phyloP scores from a whole-genome alignment of 805 yeast species.

The Schizosaccharomyces lindneri region DNA sequence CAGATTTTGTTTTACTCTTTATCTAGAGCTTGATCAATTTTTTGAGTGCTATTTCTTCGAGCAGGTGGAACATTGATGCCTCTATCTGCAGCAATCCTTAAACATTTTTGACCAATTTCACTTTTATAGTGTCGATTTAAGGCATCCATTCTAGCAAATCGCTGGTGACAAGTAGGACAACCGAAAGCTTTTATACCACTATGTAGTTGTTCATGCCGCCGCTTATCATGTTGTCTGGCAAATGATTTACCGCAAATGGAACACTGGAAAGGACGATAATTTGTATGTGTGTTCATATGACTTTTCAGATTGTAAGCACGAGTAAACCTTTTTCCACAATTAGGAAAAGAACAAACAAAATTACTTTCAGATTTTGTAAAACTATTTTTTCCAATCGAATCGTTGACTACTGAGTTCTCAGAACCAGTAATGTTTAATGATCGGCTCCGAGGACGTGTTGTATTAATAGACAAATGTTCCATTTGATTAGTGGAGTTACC shows the following conservation, averaged over 20 bases:
- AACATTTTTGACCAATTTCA: conserved; percentile 48
- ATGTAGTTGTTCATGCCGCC: conserved; percentile 54
- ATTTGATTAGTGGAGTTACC: background rate
- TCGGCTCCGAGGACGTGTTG: background rate
- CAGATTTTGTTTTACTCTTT: background rate
- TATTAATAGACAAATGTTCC: background rate
- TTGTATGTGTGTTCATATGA: conserved; percentile 67
- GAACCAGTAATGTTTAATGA: background rate
- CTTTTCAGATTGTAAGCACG: conserved; percentile 82
- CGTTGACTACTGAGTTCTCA: background rate
- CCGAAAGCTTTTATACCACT: conserved; percentile 45
- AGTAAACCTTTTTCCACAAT: conserved; percentile 66
- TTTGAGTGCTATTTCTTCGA: background rate
- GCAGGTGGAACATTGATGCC: background rate
- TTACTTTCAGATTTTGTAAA: conserved; percentile 16
- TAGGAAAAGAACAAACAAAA: conserved; percentile 37
- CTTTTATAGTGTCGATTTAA: conserved; percentile 51
- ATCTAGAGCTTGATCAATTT: background rate
- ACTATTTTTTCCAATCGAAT: background rate
- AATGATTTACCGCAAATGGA: conserved; percentile 38
- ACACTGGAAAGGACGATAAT: conserved; percentile 47
- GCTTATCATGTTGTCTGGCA: conserved; percentile 55
- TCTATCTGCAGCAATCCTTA: conserved; percentile 9
- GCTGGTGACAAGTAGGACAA: conserved; percentile 62
- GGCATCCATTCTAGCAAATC: conserved; percentile 58